Evolutionary conservation across 345 rosid genomes (phyloP), one percentile per base, ranked within the genome.

Genomic region (Acer saccharum): DNA sequence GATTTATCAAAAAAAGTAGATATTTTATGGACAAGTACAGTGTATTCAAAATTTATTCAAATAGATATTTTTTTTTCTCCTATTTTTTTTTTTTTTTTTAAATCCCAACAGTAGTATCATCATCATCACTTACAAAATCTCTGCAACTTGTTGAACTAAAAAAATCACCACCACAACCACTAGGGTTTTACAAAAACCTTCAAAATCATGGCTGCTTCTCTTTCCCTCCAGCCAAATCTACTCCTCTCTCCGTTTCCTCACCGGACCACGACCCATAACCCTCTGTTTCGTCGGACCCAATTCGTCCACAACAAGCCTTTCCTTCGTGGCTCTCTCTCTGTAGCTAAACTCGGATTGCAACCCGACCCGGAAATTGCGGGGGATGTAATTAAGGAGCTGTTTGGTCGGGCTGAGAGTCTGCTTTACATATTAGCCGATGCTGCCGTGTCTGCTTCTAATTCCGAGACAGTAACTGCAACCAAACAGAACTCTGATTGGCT

Each of bases 351-450:
- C 25, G 94, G 98, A 48, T 86, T 93, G 79, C 69, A 69, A 54
- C 87, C 90, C 16, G 92, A 89, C 86, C 85, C 84, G 46, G 86
- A 81, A 14, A 72, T 41, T 10, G 84, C 87, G 64, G 88, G 84
- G 52, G 83, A 71, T 32, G 78, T 81, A 3, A 17, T 92, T 57
- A 78, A 25, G 41, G 91, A 88, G 62, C 88, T 91, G 68, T 77
- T 88, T 70, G 69, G 73, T n/a, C 75, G 82, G 55, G 91, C 87
- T 1, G 95, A 93, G 83, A 80, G 72, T 48, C 63, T 91, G 44
- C 79, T 93, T 29, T 88, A 89, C 79, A 92, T 92, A 3, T 80
- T 95, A 83, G 97, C 98, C 3, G 98, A 95, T 79, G 95, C 99
- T 16, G 90, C 95, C 27, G 90, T 95, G 69, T 89, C 98, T 29